Evolutionary conservation across 305 asterid species (phyloP).

Genomic region (Fraxinus xanthoxyloides): DNA sequence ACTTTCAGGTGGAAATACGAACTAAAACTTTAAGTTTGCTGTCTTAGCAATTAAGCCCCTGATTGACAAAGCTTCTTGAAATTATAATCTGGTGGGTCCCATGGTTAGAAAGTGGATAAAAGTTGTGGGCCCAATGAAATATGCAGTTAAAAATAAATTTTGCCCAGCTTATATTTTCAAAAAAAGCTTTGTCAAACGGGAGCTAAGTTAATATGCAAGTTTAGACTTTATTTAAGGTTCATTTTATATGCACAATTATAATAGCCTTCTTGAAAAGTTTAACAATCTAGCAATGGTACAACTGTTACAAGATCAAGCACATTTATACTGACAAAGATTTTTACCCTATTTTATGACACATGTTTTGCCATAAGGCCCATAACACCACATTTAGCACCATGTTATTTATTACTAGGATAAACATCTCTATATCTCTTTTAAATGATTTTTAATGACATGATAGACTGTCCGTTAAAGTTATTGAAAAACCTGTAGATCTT

Average conservation of each 20-base stretch:
- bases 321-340: not conserved
- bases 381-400: not conserved
- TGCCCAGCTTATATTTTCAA: not conserved
- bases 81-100: not conserved
- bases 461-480: not conserved
- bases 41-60: not conserved
- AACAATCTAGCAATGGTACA: not conserved
- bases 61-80: not conserved
- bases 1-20: not conserved
- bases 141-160: not conserved
- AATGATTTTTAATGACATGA: constrained; percentile 1
- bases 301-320: not conserved
- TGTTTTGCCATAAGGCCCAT: not conserved
- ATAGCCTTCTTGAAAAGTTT: not conserved
- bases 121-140: not conserved
- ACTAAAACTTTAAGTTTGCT: not conserved
- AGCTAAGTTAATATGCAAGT: not conserved
- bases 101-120: not conserved
- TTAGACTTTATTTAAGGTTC: not conserved
- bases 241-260: not conserved
- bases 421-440: not conserved
- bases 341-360: not conserved
- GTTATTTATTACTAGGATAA: not conserved
- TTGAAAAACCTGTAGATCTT: not conserved
- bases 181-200: not conserved